phyloP scores from a whole-genome alignment of 2,329 filamentous ascomycete genomes.

The Ascochyta rabiei region DNA sequence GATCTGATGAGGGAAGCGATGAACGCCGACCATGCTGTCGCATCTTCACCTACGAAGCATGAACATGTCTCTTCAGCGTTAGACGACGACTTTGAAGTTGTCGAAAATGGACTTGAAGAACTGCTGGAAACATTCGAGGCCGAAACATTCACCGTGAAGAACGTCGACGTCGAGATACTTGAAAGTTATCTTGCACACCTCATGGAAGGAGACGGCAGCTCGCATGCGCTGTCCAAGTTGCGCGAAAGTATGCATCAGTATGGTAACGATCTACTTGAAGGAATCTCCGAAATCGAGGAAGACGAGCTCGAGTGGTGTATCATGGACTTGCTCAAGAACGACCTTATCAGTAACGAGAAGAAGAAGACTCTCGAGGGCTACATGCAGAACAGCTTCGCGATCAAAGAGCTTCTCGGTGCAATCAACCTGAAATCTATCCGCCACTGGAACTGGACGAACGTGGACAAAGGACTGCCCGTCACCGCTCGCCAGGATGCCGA shows the following conservation, averaged over 20 bases:
- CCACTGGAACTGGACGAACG: slow-evolving; percentile 34
- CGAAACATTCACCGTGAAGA: slow-evolving; percentile 20
- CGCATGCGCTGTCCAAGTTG: slow-evolving; percentile 12
- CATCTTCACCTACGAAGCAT: slow-evolving; percentile 15
- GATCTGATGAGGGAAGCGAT: slow-evolving; percentile 52
- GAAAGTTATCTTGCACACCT: slow-evolving; percentile 27
- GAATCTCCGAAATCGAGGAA: slow-evolving; percentile 47
- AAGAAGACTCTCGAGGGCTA: slow-evolving; percentile 33
- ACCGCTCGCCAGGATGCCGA: slow-evolving; percentile 27
- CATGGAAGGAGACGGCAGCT: slow-evolving; percentile 12
- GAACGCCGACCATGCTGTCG: slow-evolving; percentile 38
- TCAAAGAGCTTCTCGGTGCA: slow-evolving; percentile 31
- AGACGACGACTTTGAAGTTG: slow-evolving; percentile 52
- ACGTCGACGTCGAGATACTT: slow-evolving; percentile 26
- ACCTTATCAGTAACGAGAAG: slow-evolving; percentile 59
- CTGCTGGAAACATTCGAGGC: slow-evolving; percentile 52
- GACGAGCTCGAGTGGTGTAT: slow-evolving; percentile 55
- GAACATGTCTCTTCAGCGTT: slow-evolving; percentile 31
- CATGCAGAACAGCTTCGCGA: slow-evolving; percentile 27
- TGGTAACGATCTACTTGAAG: slow-evolving; percentile 21
- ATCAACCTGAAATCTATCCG: slow-evolving; percentile 33
- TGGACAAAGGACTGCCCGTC: slow-evolving; percentile 30
- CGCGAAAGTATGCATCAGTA: slow-evolving; percentile 21
- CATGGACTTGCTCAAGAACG: slow-evolving; percentile 55
- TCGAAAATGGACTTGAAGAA: slow-evolving; percentile 62